These are phyloP conservation scores for Fraxinus sp. DNA, from an alignment of 305 asterid species.

Conservation along the genomic window DNA sequence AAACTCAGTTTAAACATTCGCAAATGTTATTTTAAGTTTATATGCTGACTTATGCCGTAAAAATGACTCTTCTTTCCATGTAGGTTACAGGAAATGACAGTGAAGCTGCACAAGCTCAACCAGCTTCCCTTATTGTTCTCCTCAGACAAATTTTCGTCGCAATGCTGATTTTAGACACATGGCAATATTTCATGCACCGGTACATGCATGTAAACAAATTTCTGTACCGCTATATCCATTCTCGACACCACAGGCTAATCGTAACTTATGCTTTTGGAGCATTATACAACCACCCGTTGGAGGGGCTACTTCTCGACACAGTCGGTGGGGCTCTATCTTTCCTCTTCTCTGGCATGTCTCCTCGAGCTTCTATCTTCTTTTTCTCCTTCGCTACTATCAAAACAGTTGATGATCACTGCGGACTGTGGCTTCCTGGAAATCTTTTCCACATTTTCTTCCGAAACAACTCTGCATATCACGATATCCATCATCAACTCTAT, in stretches of 20 bases:
- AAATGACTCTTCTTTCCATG: slow-evolving; percentile 19
- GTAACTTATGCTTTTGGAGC: slow-evolving; percentile 91
- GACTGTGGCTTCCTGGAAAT: slow-evolving; percentile 90
- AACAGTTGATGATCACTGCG: slow-evolving; percentile 93
- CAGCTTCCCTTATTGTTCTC: slow-evolving; percentile 48
- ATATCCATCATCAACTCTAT: slow-evolving; percentile 83
- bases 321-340: slow-evolving; percentile 83
- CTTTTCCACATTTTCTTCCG: slow-evolving; percentile 64
- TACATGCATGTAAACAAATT: slow-evolving; percentile 93
- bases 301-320: slow-evolving; percentile 86
- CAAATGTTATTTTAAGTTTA: neutral
- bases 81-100: slow-evolving; percentile 67
- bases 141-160: slow-evolving; percentile 60
- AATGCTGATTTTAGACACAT: slow-evolving; percentile 76
- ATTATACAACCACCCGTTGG: slow-evolving; percentile 86
- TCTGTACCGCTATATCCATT: slow-evolving; percentile 77
- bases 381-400: slow-evolving; percentile 87
- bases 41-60: neutral
- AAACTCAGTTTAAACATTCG: neutral
- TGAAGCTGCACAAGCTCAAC: slow-evolving; percentile 40
- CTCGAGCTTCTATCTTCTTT: slow-evolving; percentile 80
- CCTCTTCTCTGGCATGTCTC: slow-evolving; percentile 91
- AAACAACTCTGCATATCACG: slow-evolving; percentile 90
- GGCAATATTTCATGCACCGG: slow-evolving; percentile 95
- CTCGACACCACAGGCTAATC: slow-evolving; percentile 81